A percentile compares a stretch with the other conserved stretches of the same genome.
Evolutionary conservation across 108 stramenopile species (phyloP).

Genomic region (Mayamaea pseudoterrestris): DNA sequence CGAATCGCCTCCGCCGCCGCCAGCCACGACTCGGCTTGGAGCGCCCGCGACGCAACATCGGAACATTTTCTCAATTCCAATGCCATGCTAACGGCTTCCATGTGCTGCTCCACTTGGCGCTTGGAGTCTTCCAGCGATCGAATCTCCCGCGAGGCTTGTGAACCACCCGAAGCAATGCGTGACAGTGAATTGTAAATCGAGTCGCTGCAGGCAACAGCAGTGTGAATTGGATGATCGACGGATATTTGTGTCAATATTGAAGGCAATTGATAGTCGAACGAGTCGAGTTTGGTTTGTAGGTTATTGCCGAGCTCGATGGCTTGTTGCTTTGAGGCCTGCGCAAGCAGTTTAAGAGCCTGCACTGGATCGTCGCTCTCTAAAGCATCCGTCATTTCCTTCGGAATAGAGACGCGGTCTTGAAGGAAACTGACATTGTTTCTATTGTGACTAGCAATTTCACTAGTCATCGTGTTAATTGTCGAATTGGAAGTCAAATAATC

Average conservation of each 20-base stretch:
- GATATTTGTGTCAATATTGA: not conserved
- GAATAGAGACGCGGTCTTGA: conserved; percentile 4
- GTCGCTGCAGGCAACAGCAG: conserved; percentile 48
- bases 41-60: conserved; percentile 28
- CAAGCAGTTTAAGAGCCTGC: conserved; percentile 31
- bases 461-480: not conserved
- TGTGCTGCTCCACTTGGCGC: conserved; percentile 43
- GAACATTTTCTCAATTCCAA: conserved; percentile 36
- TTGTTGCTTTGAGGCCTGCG: conserved; percentile 15
- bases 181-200: conserved; percentile 65
- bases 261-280: not conserved
- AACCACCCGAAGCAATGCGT: conserved; percentile 74
- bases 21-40: conserved; percentile 34
- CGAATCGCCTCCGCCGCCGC: conserved; percentile 43
- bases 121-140: conserved; percentile 56
- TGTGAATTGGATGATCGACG: conserved; percentile 31
- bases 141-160: conserved; percentile 70
- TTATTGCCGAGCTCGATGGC: conserved; percentile 26
- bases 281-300: conserved; percentile 8
- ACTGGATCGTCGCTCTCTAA: conserved; percentile 35
- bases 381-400: conserved; percentile 39
- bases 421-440: not conserved
- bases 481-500: not conserved
- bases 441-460: not conserved
- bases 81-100: conserved; percentile 50